phyloP scores from a whole-genome alignment of 1,284 basidiomycete genomes.

The Moesziomyces antarcticus region DNA sequence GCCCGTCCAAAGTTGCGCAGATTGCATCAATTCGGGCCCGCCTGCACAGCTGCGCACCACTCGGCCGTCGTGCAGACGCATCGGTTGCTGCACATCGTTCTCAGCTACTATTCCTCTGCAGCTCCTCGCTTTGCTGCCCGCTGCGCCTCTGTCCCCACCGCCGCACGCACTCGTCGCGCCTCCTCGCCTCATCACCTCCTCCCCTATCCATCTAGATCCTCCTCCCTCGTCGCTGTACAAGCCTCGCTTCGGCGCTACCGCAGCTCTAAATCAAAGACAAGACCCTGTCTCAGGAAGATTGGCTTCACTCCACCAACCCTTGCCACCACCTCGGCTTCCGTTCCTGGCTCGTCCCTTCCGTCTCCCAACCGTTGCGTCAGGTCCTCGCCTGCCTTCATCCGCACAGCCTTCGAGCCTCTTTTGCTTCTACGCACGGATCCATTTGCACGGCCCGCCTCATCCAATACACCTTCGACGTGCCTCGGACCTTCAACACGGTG shows the following conservation, averaged over 20 bases:
- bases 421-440: neutral
- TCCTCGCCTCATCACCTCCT: neutral
- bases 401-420: neutral
- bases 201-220: neutral
- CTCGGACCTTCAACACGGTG: neutral
- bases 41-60: neutral
- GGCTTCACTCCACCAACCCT: conserved; percentile 3
- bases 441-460: neutral
- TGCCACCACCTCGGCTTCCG: conserved; percentile 1
- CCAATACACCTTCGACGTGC: neutral
- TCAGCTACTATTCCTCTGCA: conserved; percentile 25
- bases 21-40: conserved; percentile 1
- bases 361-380: conserved; percentile 18
- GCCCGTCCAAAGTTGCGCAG: neutral
- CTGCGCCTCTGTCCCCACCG: neutral
- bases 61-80: conserved; percentile 2
- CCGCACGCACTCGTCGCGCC: neutral
- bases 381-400: conserved; percentile 5
- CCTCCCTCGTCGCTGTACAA: conserved; percentile 13
- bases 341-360: neutral
- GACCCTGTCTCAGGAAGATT: conserved; percentile 28
- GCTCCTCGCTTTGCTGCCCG: conserved; percentile 5
- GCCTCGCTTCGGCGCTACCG: conserved; percentile 38
- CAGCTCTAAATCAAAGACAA: conserved; percentile 24
- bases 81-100: conserved; percentile 17